Conservation (phyloP, 2,329 filamentous ascomycete genomes). For the Arthrinium phaeospermum region DNA sequence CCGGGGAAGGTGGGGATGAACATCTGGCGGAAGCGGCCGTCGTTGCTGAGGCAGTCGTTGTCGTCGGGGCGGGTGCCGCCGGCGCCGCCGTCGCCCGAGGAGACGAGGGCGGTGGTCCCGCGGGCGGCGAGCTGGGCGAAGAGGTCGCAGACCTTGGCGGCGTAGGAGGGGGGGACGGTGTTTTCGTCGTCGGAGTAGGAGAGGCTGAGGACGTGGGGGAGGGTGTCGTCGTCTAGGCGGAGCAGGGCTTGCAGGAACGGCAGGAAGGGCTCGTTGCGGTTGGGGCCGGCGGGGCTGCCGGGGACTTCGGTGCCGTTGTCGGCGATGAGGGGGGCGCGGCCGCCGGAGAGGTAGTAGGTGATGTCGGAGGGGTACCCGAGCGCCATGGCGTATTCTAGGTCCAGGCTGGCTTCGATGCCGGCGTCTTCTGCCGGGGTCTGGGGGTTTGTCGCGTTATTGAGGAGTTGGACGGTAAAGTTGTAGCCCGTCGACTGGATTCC, state of each 20-base stretch:
- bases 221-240: slow-evolving; percentile 41
- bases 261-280: slow-evolving; percentile 35
- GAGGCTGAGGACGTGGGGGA: slow-evolving; percentile 68
- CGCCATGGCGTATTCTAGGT: slow-evolving; percentile 61
- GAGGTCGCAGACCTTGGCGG: slow-evolving; percentile 64
- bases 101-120: slow-evolving; percentile 49
- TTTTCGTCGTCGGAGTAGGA: slow-evolving; percentile 74
- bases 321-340: slow-evolving; percentile 55
- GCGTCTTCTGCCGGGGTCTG: slow-evolving; percentile 27
- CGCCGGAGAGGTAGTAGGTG: slow-evolving; percentile 61
- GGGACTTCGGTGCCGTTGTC: slow-evolving; percentile 45
- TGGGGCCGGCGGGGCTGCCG: slow-evolving; percentile 18
- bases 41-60: slow-evolving; percentile 57
- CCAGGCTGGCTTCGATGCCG: slow-evolving; percentile 60
- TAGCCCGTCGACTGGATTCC: slow-evolving; percentile 36
- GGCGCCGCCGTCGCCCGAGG: slow-evolving; percentile 36
- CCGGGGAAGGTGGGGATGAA: slow-evolving; percentile 62
- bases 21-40: slow-evolving; percentile 56
- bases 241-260: slow-evolving; percentile 35
- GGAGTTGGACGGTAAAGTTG: slow-evolving; percentile 43
- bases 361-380: slow-evolving; percentile 56
- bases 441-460: slow-evolving; percentile 20
- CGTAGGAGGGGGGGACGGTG: slow-evolving; percentile 65
- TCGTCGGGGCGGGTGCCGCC: slow-evolving; percentile 24
- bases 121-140: slow-evolving; percentile 71